Conservation (phyloP, 495 filamentous ascomycete genomes). For the Parathielavia hyrcaniae region DNA sequence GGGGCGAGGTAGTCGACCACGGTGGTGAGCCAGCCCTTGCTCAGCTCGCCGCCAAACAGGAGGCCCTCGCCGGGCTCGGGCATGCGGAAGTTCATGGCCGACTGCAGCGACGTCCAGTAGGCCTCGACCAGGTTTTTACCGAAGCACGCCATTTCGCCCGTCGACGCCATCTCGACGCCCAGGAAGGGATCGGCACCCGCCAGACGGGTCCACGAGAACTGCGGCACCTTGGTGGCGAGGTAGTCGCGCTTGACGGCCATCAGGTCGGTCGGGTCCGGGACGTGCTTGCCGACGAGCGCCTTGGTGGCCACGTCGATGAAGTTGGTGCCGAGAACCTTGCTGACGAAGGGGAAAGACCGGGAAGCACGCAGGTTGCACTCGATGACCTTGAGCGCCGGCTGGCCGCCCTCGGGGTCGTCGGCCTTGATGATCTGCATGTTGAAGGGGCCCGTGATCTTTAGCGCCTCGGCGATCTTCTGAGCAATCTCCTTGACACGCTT, state of each 20-base stretch:
- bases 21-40: constrained; percentile 54
- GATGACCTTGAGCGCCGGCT: constrained; percentile 83
- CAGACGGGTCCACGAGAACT: constrained; percentile 98
- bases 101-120: constrained; percentile 94
- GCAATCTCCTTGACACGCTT: constrained; percentile 88
- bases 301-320: constrained; percentile 96
- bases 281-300: constrained; percentile 78
- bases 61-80: constrained; percentile 90
- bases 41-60: constrained; percentile 81
- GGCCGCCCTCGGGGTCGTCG: constrained; percentile 59
- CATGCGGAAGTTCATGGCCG: constrained; percentile 97
- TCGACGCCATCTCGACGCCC: constrained; percentile 94
- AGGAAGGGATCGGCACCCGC: constrained; percentile 96
- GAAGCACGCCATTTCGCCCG: constrained; percentile 97
- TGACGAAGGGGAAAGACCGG: constrained; percentile 94
- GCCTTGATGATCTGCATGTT: constrained; percentile 99
- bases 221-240: constrained; percentile 91
- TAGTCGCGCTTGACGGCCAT: constrained; percentile 88
- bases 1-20: constrained; percentile 81
- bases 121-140: constrained; percentile 92
- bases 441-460: constrained; percentile 95
- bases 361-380: constrained; percentile 98
- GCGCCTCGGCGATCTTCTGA: constrained; percentile 91
- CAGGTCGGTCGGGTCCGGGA: constrained; percentile 79
- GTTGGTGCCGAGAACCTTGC: constrained; percentile 93